A percentile compares a stretch with the other conserved stretches of the same genome.
Evolutionary conservation across 176 grass and related monocot species (phyloP).

Genomic region (Zea luxurians): DNA sequence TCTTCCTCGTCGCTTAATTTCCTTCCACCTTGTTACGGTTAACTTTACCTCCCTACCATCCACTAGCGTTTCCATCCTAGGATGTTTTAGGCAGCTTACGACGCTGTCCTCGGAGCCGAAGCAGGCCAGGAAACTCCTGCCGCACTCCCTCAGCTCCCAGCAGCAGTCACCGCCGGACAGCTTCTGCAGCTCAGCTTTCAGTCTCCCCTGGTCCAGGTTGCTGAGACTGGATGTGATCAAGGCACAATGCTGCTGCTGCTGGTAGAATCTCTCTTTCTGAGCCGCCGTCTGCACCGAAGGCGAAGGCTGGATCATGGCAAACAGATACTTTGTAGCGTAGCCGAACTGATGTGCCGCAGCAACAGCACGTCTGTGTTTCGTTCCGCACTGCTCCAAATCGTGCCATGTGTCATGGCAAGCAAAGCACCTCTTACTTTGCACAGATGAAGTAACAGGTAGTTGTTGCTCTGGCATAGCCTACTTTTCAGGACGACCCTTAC

Average conservation of each 20-base stretch:
- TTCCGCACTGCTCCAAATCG: conserved; percentile 40
- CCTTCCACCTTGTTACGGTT: conserved; percentile 27
- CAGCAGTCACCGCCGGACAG: neutral
- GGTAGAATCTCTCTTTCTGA: conserved; percentile 31
- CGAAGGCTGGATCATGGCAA: conserved; percentile 39
- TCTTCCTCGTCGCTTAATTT: conserved; percentile 2
- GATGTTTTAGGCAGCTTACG: conserved; percentile 27
- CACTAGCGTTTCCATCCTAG: conserved; percentile 27
- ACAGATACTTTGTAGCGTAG: conserved; percentile 40
- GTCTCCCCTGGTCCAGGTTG: conserved; percentile 19
- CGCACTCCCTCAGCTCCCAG: conserved; percentile 41
- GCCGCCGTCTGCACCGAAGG: conserved; percentile 6
- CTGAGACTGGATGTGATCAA: conserved; percentile 29
- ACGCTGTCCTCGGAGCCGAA: conserved; percentile 38
- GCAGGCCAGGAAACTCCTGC: conserved; percentile 29
- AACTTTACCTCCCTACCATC: conserved; percentile 28
- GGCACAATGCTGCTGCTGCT: neutral
- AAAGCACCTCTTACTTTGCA: conserved; percentile 26
- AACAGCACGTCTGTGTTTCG: conserved; percentile 31
- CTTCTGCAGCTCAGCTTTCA: conserved; percentile 42
- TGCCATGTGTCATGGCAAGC: conserved; percentile 42
- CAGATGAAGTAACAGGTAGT: neutral
- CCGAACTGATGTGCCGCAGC: conserved; percentile 26
- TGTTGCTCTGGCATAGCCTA: neutral
- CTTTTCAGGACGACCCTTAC: neutral